Base-by-base conservation (phyloP, 495 filamentous ascomycete genomes). In the Lophiostoma macrostomum region DNA sequence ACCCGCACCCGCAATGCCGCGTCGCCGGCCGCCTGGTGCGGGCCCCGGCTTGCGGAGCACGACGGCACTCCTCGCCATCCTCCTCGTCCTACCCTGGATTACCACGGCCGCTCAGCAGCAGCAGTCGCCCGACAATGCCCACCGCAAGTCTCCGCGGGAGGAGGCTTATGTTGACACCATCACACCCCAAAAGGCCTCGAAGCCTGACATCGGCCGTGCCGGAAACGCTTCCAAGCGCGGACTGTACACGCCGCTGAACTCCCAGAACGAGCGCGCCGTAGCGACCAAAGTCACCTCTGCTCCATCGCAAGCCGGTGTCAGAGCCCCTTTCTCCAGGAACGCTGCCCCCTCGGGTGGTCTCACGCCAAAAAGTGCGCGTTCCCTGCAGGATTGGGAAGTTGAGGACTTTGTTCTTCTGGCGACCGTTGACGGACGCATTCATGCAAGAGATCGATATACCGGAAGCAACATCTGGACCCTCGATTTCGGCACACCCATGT, bases 351-450 rank as follows among this genome's bases (percentile, higher is more conserved):
- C 76, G 67, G 82, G 81, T 69, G 88, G 84, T 69, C 79, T 91
- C 69, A 79, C 85, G 74, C 85, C 82, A 80, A 82, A 80, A 67
- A 73, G 80, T 81, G 90, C 90, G 89, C 90, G 90, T 81, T 91
- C 83, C 72, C 72, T 97, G 79, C 85, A 94, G 80, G 93, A 96
- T 67, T 97, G 90, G 91, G 88, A 96, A 82, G 90, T 96, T 73
- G 91, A 97, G 86, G 91, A 97, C 75, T 94, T 96, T 82, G 87
- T 97, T 70, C 86, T 98, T 76, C 75, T 98, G 85, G 90, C 94
- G 86, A 97, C 94, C 80, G 86, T 98, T 77, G 89, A 97, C 76
- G 93, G 93, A 75, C 87, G 86, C 56, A 81, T 98, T 69, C 87
- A 95, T 76, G 93, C 94, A 65, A 81, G 83, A 73, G 90, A 96